Evolutionary conservation across 805 yeast species (phyloP), one percentile per base, ranked within the genome.

Genomic region (Tetrapisispora phaffii): DNA sequence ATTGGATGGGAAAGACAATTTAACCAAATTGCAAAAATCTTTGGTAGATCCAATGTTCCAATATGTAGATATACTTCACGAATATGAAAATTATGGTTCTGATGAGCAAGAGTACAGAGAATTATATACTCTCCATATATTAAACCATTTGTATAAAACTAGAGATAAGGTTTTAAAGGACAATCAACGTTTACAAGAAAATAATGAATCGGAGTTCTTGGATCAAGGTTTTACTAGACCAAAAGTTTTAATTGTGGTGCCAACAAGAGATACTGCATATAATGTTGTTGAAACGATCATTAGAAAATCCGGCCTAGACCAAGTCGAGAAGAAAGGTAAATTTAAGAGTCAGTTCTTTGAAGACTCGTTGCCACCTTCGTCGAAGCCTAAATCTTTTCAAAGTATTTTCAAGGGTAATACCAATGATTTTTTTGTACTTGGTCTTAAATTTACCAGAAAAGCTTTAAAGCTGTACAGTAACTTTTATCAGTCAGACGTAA

Each of bases 181-280:
- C 66, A 87, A 82, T 53, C 74, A 76, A 41, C 78, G 77, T 53
- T 40, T 68, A n/a, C 67, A 64, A 44, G 62, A 72, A 45, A 58
- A 67, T 47, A 67, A 68, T 22, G 76, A 72, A 42, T 76, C 76
- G 12, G 94, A 86, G 55, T 72, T 74, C 51, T 69, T 95, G 45
- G 98, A 93, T 61, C 97, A 93, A 63, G 97, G 98, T 24, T 93
- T 87, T 61, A 89, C 96, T 0, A 74, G 97, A 50, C 95, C 98
- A 1, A 89, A 88, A 57, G 88, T 83, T 1, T 66, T 93, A 45
- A 77, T 90, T 5, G 64, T 93, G 22, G 67, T 86, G 34, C 97
- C 98, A 12, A 86, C 96, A 0, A 75, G 96, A 57, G 75, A 87
- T 52, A 68, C 82, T 9, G 87, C 93, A 23, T 80, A 77, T 58